Percentiles rank a stretch among this genome's conserved stretches.
phyloP scores from a whole-genome alignment of 495 filamentous ascomycete species.

The Penicillium argentinense region DNA sequence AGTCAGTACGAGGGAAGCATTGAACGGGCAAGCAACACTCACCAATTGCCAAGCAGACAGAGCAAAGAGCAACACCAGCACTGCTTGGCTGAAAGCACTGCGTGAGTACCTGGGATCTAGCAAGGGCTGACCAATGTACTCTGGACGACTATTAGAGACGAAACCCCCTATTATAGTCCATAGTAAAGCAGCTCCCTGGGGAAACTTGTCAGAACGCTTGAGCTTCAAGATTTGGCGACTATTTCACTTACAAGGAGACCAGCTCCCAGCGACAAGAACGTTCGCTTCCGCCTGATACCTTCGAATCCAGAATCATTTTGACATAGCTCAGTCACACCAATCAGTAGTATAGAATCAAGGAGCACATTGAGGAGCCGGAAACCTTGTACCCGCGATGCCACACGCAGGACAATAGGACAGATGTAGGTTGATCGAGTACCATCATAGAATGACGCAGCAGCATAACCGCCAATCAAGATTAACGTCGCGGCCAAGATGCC shows the following conservation, averaged over 20 bases:
- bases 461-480: slow-evolving; percentile 30
- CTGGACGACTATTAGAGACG: slow-evolving; percentile 24
- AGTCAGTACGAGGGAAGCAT: slow-evolving; percentile 12
- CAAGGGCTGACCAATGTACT: slow-evolving; percentile 28
- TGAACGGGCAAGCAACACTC: slow-evolving; percentile 9
- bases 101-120: slow-evolving; percentile 33
- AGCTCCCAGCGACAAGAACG: slow-evolving; percentile 32
- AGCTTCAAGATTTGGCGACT: not conserved
- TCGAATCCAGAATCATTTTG: slow-evolving; percentile 16
- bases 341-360: slow-evolving; percentile 37
- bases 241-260: slow-evolving; percentile 38
- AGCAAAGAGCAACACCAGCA: slow-evolving; percentile 29
- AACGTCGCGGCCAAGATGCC: slow-evolving; percentile 37
- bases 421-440: slow-evolving; percentile 47
- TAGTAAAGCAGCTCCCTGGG: slow-evolving; percentile 34
- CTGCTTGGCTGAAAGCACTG: slow-evolving; percentile 35
- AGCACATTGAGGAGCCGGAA: slow-evolving; percentile 28
- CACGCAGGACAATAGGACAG: slow-evolving; percentile 37
- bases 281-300: slow-evolving; percentile 27
- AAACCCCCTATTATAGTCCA: slow-evolving; percentile 28
- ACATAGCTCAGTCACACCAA: slow-evolving; percentile 33
- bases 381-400: slow-evolving; percentile 21
- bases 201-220: slow-evolving; percentile 2
- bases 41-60: slow-evolving; percentile 45
- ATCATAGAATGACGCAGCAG: slow-evolving; percentile 24